Conservation (phyloP, 2,329 filamentous ascomycete genomes). For the Harringtonia aguacate region DNA sequence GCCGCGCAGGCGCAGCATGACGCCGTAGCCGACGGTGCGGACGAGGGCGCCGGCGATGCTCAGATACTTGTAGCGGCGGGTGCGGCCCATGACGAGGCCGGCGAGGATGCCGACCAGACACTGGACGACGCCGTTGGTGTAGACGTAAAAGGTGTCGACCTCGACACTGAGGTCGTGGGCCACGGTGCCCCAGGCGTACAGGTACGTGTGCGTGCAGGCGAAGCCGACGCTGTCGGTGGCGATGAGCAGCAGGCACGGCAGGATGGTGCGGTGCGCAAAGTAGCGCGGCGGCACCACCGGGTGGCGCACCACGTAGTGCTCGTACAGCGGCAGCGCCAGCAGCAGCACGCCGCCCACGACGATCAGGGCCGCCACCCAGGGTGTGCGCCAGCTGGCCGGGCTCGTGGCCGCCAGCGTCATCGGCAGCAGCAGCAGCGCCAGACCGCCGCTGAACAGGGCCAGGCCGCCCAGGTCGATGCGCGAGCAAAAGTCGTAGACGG, state of each 20-base stretch:
- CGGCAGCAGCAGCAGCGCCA: constrained; percentile 35
- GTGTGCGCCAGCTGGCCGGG: constrained; percentile 29
- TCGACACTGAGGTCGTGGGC: constrained; percentile 27
- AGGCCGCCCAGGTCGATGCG: constrained; percentile 29
- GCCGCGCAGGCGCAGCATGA: constrained; percentile 37
- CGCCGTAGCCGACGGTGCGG: constrained; percentile 34
- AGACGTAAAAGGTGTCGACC: constrained; percentile 30
- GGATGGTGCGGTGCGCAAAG: constrained; percentile 30
- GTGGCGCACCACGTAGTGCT: constrained; percentile 29
- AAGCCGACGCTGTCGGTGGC: constrained; percentile 32
- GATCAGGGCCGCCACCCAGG: constrained; percentile 33
- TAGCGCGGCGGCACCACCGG: constrained; percentile 35
- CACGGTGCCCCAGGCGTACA: constrained; percentile 35
- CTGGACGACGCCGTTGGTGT: constrained; percentile 28
- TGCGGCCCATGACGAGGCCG: constrained; percentile 29
- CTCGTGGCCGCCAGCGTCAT: constrained; percentile 32
- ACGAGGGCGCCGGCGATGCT: constrained; percentile 27
- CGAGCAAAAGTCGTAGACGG: constrained; percentile 23
- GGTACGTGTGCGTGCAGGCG: constrained; percentile 32
- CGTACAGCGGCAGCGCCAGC: constrained; percentile 33
- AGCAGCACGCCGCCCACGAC: constrained; percentile 29
- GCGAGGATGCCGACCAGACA: constrained; percentile 27
- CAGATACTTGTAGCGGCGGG: constrained; percentile 35
- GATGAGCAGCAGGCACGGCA: constrained; percentile 27
- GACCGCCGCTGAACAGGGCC: constrained; percentile 34